A percentile compares a stretch with the other conserved stretches of the same genome.
Evolutionary conservation across 2,329 filamentous ascomycete genomes (phyloP).

Genomic region (Colletotrichum australisinense): DNA sequence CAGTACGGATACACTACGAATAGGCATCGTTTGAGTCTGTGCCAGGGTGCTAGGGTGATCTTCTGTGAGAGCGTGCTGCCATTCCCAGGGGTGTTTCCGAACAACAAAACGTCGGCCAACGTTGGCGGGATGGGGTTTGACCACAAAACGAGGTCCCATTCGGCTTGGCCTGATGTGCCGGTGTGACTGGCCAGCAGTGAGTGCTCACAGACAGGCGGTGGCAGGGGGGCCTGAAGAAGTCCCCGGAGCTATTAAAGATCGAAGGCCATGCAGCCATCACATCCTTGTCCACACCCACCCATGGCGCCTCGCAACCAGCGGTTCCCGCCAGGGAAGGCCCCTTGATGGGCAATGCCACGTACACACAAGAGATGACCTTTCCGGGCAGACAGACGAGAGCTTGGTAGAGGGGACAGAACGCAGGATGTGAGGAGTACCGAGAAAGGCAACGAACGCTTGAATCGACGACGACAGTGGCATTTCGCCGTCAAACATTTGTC

Average conservation of each 20-base stretch:
- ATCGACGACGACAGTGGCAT: conserved; percentile 7
- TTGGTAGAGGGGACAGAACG: background rate
- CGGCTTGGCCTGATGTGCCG: conserved; percentile 33
- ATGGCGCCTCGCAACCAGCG: conserved; percentile 32
- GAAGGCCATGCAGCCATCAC: conserved; percentile 36
- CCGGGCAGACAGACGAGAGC: conserved; percentile 2
- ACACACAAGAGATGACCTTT: conserved; percentile 32
- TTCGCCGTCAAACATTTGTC: background rate
- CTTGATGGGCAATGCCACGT: conserved; percentile 36
- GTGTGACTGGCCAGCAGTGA: conserved; percentile 26
- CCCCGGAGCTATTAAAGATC: conserved; percentile 38
- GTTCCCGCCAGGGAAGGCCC: conserved; percentile 35
- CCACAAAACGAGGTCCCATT: conserved; percentile 34
- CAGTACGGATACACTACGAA: background rate
- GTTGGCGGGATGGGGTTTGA: conserved; percentile 32
- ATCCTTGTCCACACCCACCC: conserved; percentile 35
- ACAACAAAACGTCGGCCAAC: conserved; percentile 30
- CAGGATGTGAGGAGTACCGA: background rate
- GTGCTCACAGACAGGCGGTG: conserved; percentile 33
- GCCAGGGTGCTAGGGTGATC: conserved; percentile 24
- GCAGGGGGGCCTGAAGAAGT: conserved; percentile 37
- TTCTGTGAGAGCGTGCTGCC: conserved; percentile 20
- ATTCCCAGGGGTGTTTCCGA: conserved; percentile 32
- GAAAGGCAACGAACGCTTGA: conserved; percentile 9
- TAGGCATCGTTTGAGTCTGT: conserved; percentile 15